Evolutionary conservation across 2,329 filamentous ascomycete species (phyloP), one percentile per base, ranked within the genome.

Genomic region (Rachicladosporium sp.): DNA sequence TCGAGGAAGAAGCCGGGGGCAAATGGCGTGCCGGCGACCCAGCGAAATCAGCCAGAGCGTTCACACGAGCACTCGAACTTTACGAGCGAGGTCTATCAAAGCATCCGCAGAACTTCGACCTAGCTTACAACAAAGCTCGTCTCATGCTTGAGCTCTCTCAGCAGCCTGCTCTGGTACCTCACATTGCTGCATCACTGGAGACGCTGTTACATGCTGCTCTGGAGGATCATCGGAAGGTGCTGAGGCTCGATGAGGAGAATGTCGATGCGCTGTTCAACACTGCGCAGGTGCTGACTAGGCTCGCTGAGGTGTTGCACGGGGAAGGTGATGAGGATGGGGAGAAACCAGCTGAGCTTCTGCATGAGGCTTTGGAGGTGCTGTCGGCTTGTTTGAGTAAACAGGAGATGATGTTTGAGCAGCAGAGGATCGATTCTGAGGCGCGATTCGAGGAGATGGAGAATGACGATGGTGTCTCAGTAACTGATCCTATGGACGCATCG

Each of bases 71-170:
- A 9, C 70, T 83, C 38, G 71, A 80, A 37, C 67, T 69, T 33
- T 86, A 85, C 52, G 71, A 76, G 45, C 69, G 74, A 38, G 81
- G 77, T 9, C 54, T 85, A 27, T 61, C 63, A 36, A 73, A 66
- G 43, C 77, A 75, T 53, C 76, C 79, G 2, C 53, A 56, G 7
- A 76, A 70, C 12, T 79, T 84, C 58, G 81, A 85, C 59, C 66
- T 85, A 29, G 79, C 80, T 8, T 85, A 85, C 57, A 85, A 85
- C 58, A 83, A 82, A 74, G 80, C 80, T 19, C 70, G 78, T 45
- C 68, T 84, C 27, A 72, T 83, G 56, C 77, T 82, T 52, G 76
- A 81, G 53, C 71, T 84, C 43, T 75, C 76, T 12, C 79, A 82
- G 46, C 74, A 84, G 55, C 71, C 73, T 3, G 69, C 73, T 43